Base-by-base conservation (phyloP, 495 filamentous ascomycete genomes). In the Xylaria cubensis region DNA sequence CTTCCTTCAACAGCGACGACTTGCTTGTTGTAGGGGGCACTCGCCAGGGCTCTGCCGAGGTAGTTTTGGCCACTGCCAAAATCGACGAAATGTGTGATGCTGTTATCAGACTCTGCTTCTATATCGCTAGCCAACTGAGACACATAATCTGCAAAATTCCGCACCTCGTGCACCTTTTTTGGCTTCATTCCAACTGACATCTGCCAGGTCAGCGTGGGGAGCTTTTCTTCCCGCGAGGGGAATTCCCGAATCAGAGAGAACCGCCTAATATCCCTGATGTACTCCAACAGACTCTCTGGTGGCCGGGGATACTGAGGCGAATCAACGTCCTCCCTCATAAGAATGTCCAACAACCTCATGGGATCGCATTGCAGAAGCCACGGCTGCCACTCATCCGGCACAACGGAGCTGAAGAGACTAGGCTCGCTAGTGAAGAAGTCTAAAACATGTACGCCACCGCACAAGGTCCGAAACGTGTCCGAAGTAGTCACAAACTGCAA, bases 1-100 rank as follows among this genome's bases (percentile, higher is more conserved):
- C 90, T 92, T 74, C 93, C 93, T 80, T 99, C 96, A 73, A 99
- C 92, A 17, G 96, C 96, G 71, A 98, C 88, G 65, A 98, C 92
- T 74, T 94, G 88, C 75, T 90, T 90, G 73, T 94, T 92, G 79
- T 97, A 97, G 0, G 95, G 94, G 63, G 90, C 85, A 73, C 90
- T 92, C 13, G 96, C 95, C 56, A 99, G 82, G 1, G 93, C 92
- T 55, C 96, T 89, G 13, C 96, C 95, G 1, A 99, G 89, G 77
- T 99, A 99, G 75, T 96, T 98, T 77, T 98, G 96, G 0, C 96
- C 96, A 62, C 93, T 97, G 29, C 96, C 96, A 80, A 97, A 97
- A 80, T 99, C 96, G 65, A 98, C 90, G 69, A 98, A 88, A 83
- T 98, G 95, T 0, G 94, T 93, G 64, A 97, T 90, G n/a, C 78